Conservation (phyloP, 306 rosid species). For the Hylodesmum podocarpum region DNA sequence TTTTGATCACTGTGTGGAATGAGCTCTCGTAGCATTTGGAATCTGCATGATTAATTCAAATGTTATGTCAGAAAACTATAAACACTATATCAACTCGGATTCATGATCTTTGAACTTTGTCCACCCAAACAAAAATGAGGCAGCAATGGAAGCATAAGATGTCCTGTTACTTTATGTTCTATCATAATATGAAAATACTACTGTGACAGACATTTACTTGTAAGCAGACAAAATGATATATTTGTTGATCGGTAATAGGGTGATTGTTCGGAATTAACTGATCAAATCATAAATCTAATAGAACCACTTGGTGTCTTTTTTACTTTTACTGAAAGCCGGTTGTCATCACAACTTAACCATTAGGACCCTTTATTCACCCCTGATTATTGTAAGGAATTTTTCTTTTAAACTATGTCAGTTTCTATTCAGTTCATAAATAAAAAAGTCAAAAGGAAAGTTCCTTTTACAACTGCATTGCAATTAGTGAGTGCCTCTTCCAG, state of each 20-base stretch:
- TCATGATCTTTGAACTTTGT: slow-evolving; percentile 8
- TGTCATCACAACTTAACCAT: neutral
- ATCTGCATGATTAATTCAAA: slow-evolving; percentile 51
- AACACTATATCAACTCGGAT: neutral
- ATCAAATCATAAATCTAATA: neutral
- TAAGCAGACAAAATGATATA: neutral
- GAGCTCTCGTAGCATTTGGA: slow-evolving; percentile 90
- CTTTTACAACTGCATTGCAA: neutral
- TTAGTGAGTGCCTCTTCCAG: neutral
- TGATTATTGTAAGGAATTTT: neutral
- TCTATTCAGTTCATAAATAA: neutral
- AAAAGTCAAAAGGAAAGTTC: neutral
- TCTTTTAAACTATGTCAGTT: neutral
- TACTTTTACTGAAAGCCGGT: neutral
- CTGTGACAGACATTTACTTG: neutral
- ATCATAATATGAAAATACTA: slow-evolving; percentile 16
- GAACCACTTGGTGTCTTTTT: neutral
- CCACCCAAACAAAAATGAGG: slow-evolving; percentile 16
- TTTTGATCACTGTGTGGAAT: slow-evolving; percentile 97
- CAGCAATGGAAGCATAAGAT: neutral
- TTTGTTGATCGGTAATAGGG: neutral
- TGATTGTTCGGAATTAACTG: neutral
- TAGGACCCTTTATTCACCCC: neutral
- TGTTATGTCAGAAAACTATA: slow-evolving; percentile 18
- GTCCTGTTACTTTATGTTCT: neutral